Base-by-base conservation (phyloP, 768 basidiomycete genomes). In the Suillus brevipes region DNA sequence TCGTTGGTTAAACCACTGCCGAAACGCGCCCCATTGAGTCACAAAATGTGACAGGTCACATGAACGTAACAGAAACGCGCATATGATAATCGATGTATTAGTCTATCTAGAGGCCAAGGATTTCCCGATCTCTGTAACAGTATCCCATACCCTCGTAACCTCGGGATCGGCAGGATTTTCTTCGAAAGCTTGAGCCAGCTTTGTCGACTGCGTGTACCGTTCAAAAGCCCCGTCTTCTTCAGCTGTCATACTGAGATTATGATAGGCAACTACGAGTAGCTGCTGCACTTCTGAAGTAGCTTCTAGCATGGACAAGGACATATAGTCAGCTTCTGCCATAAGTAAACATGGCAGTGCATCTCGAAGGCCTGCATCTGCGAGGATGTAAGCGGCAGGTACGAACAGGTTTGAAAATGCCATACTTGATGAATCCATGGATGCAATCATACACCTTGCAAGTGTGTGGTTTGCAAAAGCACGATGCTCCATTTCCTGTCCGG, bases 391-490 rank as follows among this genome's bases (percentile, higher is more conserved):
- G 45, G 18, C 12, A 14, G 40, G 20, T 52, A 62, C 56, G 56
- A 58, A 57, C 56, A 38, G 47, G 28, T 50, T 55, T 34, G 43
- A 50, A 36, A 49, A 63, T 37, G 47, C 67, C 82, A 40, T 71
- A 87, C 89, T 73, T 64, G 73, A 78, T 10, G 80, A 76, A 58
- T 81, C 80, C 20, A 78, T 84, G 13, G 86, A 82, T 1, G 85
- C 87, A 40, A 95, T 83, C 50, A 90, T 86, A 70, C 91, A 91
- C 64, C 93, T 84, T 7, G 90, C 90, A 57, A 91, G 74, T 2
- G 85, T 89, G 72, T 90, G 87, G 70, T 87, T 91, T 45, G 87
- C 89, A 60, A 90, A 83, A 16, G 88, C 93, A 57, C 91, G 85
- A 64, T 88, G 89, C 72, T 95, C 93, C 16, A 89, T 70, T 67